Percentiles rank a stretch among this genome's conserved stretches.
Conservation (phyloP, 2,329 filamentous ascomycete genomes). For the Penicillium rolfsii region DNA sequence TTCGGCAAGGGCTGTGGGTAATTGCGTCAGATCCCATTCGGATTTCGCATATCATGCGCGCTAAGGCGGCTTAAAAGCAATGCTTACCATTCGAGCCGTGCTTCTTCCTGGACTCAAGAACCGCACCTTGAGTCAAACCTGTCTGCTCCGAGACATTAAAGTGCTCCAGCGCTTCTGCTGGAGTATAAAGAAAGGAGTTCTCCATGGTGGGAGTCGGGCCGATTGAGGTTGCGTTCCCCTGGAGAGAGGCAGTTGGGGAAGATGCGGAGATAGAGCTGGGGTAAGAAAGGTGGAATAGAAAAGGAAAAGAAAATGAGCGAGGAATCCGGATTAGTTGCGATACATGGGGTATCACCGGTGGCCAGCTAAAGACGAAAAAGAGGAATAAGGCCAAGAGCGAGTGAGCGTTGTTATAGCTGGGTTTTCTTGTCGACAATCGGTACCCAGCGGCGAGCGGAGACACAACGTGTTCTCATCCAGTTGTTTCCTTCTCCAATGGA, state of each 20-base stretch:
- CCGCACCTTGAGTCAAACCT: constrained; percentile 56
- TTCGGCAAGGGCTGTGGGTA: constrained; percentile 68
- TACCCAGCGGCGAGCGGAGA: constrained; percentile 23
- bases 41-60: constrained; percentile 8
- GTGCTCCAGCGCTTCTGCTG: constrained; percentile 55
- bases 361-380: constrained; percentile 15
- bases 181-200: constrained; percentile 55
- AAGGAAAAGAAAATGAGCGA: constrained; percentile 16
- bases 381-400: constrained; percentile 13
- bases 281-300: constrained; percentile 18
- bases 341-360: constrained; percentile 22
- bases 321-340: constrained; percentile 14
- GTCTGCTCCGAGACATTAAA: constrained; percentile 56
- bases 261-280: constrained; percentile 23
- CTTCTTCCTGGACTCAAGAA: constrained; percentile 50
- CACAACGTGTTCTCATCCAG: constrained; percentile 36
- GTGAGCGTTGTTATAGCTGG: constrained; percentile 10
- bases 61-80: not conserved
- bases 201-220: constrained; percentile 50
- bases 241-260: constrained; percentile 4
- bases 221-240: not conserved
- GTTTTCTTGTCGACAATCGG: constrained; percentile 14
- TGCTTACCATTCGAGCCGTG: constrained; percentile 60
- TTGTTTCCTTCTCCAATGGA: constrained; percentile 22
- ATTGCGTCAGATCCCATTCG: constrained; percentile 22